Percentiles rank a stretch among this genome's conserved stretches.
Evolutionary conservation across 179 eudicot species (phyloP).

Genomic region (Dionaea muscipula): DNA sequence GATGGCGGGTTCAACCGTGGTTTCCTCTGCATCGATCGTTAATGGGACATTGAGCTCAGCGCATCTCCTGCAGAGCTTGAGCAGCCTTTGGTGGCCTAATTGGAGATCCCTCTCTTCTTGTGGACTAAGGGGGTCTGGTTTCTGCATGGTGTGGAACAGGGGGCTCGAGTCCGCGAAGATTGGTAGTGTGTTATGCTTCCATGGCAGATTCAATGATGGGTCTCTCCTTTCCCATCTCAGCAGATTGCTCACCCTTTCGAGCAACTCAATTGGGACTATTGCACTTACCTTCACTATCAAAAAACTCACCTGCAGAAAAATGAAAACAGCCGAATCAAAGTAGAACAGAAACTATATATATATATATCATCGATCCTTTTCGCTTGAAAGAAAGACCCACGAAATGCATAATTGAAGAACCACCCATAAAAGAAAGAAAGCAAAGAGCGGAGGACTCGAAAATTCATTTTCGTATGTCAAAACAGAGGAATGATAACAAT

Average conservation of each 20-base stretch:
- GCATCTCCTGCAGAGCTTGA: constrained; percentile 33
- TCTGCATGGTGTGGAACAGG: constrained; percentile 36
- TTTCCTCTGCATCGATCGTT: constrained; percentile 54
- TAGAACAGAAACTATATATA: constrained; percentile 5
- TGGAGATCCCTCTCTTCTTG: constrained; percentile 40
- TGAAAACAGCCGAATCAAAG: background rate
- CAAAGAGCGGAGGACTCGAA: too few relatives aligned
- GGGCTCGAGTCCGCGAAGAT: constrained; percentile 62
- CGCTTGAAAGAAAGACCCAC: background rate
- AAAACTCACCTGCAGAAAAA: constrained; percentile 50
- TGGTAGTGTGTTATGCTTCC: constrained; percentile 68
- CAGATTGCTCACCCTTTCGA: constrained; percentile 53
- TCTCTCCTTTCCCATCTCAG: constrained; percentile 70
- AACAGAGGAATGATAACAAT: background rate
- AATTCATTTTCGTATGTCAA: too few relatives aligned
- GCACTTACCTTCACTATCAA: constrained; percentile 75
- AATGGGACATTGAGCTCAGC: constrained; percentile 41
- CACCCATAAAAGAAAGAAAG: too few relatives aligned
- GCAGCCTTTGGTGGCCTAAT: constrained; percentile 30
- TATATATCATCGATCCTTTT: background rate
- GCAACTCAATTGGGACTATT: constrained; percentile 46
- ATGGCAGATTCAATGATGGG: constrained; percentile 51
- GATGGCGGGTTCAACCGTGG: constrained; percentile 50
- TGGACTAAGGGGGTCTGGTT: constrained; percentile 42
- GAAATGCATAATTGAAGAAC: background rate